A percentile compares a stretch with the other conserved stretches of the same genome.
Evolutionary conservation across 108 stramenopile genomes (phyloP).

Genomic region (Nitzschia sp.): DNA sequence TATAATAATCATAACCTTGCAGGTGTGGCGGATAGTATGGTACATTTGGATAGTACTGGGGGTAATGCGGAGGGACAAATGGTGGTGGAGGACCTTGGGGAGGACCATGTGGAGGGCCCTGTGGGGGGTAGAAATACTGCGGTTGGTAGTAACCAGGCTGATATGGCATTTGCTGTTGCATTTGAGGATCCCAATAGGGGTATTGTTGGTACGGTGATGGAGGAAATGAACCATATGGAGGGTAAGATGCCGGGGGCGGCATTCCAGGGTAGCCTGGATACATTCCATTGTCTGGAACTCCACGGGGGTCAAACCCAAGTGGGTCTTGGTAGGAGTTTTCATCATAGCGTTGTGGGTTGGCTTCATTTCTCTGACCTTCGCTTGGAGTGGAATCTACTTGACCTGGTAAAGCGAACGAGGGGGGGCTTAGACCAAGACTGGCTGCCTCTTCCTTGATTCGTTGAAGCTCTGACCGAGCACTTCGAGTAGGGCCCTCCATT

Average conservation of each 20-base stretch:
- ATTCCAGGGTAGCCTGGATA: slow-evolving; percentile 14
- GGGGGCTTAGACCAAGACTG: slow-evolving; percentile 8
- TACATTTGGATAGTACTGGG: slow-evolving; percentile 9
- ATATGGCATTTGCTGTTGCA: slow-evolving; percentile 32
- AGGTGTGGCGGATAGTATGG: slow-evolving; percentile 25
- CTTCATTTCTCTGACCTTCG: neutral
- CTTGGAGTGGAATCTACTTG: neutral
- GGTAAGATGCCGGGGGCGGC: slow-evolving; percentile 14
- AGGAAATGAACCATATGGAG: slow-evolving; percentile 13
- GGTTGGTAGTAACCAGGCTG: slow-evolving; percentile 27
- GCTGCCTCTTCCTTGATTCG: slow-evolving; percentile 11
- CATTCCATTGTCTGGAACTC: slow-evolving; percentile 1
- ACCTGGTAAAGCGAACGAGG: slow-evolving; percentile 44
- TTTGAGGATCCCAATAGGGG: slow-evolving; percentile 35
- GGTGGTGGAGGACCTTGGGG: neutral
- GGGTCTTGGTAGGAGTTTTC: neutral
- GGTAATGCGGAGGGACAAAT: slow-evolving; percentile 13
- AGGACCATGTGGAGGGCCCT: neutral
- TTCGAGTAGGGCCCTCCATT: slow-evolving; percentile 11
- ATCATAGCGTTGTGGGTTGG: slow-evolving; percentile 8
- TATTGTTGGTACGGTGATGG: slow-evolving; percentile 20
- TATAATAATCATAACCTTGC: slow-evolving; percentile 19
- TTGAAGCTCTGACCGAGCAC: slow-evolving; percentile 4
- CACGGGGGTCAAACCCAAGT: neutral
- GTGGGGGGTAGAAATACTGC: slow-evolving; percentile 23